phyloP scores from a whole-genome alignment of 352 stramenopile genomes.

The Plasmopara halstedii region DNA sequence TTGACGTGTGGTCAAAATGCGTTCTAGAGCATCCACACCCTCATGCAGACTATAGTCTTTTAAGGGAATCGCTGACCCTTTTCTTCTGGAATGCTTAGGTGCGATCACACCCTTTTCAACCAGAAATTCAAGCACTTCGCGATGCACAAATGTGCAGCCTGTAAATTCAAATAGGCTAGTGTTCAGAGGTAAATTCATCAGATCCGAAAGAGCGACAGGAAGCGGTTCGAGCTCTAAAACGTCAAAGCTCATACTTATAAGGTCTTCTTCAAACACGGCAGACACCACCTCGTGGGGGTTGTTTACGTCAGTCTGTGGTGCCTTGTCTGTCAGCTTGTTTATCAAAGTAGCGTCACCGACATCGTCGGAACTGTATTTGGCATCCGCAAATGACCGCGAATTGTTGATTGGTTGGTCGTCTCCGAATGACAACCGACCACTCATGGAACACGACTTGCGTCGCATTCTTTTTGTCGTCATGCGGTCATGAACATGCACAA shows the following conservation, averaged over 20 bases:
- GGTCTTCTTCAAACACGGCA: conserved; percentile 39
- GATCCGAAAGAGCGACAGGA: conserved; percentile 44
- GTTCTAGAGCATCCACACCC: conserved; percentile 62
- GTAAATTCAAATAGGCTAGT: conserved; percentile 77
- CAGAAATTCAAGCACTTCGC: conserved; percentile 59
- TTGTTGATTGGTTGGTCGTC: conserved; percentile 39
- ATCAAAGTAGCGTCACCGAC: conserved; percentile 21
- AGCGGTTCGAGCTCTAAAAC: conserved; percentile 65
- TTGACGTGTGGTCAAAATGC: conserved; percentile 36
- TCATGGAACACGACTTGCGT: conserved; percentile 42
- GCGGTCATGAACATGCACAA: conserved; percentile 51
- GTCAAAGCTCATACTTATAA: conserved; percentile 52
- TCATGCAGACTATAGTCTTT: conserved; percentile 74
- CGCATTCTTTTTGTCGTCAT: conserved; percentile 31
- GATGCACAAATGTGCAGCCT: conserved; percentile 55
- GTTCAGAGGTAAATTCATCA: conserved; percentile 70
- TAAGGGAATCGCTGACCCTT: conserved; percentile 65
- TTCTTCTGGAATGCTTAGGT: conserved; percentile 56
- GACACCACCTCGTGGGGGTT: conserved; percentile 1
- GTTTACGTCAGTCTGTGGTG: conserved; percentile 10
- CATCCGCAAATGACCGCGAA: conserved; percentile 33
- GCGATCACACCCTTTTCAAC: conserved; percentile 59
- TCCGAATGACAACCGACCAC: conserved; percentile 28
- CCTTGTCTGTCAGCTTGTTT: conserved; percentile 18
- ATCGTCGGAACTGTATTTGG: conserved; percentile 25